Evolutionary conservation across 169 alveolate genomes (phyloP), one percentile per base, ranked within the genome.

Genomic region (Cryptosporidium canis): DNA sequence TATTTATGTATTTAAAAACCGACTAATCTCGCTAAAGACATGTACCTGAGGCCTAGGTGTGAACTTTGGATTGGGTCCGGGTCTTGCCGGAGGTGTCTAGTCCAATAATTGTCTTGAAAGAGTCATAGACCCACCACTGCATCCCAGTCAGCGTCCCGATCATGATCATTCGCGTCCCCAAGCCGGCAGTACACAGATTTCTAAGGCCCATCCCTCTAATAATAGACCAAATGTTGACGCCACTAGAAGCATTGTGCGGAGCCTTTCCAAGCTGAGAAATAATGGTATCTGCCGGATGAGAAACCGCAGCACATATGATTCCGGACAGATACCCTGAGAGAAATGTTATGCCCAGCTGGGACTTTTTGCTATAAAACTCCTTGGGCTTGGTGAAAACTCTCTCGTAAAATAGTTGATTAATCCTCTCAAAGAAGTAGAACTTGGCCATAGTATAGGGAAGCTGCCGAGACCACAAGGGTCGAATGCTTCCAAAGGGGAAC

Each of bases 401-500:
- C 33, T 91, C 94, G 93, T 97, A 98, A 91, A 96, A 93, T 43
- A 93, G 71, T 66, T 95, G 95, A 33, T 96, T 99, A 55, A 95
- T 95, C 85, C 96, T 95, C 92, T 97, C 99, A 92, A 97, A 98
- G 85, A 97, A 97, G 85, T 93, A 98, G 91, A 98, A 98, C 92
- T 98, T 98, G 63, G 99, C 99, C 97, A 98, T 97, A 27, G 99
- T 98, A 96, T 98, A 97, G 27, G 99, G 99, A 43, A 97, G 92
- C 91, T 97, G 98, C 64, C 99, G 95, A 82, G 95, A 91, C 98
- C 98, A 95, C 48, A 97, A 96, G 21, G 99, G 98, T 68, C 92
- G 83, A 66, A 97, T 92, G 65, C 96, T 93, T 65, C 96, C 96
- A 92, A 92, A 93, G 85, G 97, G 98, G 90, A 95, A 95, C 66